Base-by-base conservation (phyloP, 2,329 filamentous ascomycete genomes). In the Annulohypoxylon truncatum region DNA sequence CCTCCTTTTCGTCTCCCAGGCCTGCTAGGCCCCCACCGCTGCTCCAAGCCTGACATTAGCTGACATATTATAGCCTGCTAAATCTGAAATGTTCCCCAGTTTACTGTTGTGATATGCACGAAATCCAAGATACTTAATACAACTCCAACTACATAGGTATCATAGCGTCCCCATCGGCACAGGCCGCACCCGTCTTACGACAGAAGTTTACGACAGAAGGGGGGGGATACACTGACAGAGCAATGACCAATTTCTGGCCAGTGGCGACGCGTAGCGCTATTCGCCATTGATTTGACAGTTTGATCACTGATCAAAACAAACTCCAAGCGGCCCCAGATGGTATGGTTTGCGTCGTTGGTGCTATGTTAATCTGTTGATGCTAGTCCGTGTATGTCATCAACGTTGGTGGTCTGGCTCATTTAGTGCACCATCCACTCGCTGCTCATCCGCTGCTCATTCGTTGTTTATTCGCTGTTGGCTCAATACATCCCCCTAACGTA, bases 61-160 rank as follows among this genome's bases (percentile, higher is more conserved):
- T 57, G 58, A 38, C 28, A 60, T 68, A 24, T 66, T 68, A 68
- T 68, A 66, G 12, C 54, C 40, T 54, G 28, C 44, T 42, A 52
- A 64, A 59, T 56, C 60, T 48, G n/a, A 48, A 44, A 24, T 28
- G 18, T 46, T 31, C 56, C 55, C 66, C 56, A 58, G 46, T 54
- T 50, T 44, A 18, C 56, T 44, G 52, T 54, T 61, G 50, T 59
- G 55, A 63, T 51, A 69, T 69, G 63, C 66, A 66, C 56, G 66
- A 44, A 69, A 66, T 66, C n/a, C 38, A 53, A 50, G 54, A 57
- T 38, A 65, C 44, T 47, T 59, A 57, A 58, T 26, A 46, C 15
- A 42, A 42, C 10, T 28, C 52, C 33, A 58, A 66, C 47, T 66
- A 68, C 57, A 31, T n/a, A n/a, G n/a, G n/a, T n/a, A n/a, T n/a